These are phyloP conservation scores for Agastache rugosa DNA, from an alignment of 257 asterid genomes.

Conservation along the genomic window DNA sequence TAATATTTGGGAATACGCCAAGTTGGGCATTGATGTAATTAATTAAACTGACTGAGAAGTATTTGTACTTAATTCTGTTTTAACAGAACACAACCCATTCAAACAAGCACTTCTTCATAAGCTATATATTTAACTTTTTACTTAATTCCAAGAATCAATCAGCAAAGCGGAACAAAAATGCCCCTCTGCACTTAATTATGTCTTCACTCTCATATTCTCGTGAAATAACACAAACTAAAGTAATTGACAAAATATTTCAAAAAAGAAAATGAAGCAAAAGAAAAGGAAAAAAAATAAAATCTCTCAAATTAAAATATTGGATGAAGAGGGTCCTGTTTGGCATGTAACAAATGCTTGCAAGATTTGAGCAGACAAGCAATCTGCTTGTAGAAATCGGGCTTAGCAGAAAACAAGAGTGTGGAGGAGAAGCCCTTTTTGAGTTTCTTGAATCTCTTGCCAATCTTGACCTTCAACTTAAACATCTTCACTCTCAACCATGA, in stretches of 20 bases:
- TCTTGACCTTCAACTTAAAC: conserved; percentile 61
- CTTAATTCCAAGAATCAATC: conserved; percentile 9
- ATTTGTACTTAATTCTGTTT: neutral
- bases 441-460: conserved; percentile 56
- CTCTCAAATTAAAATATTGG: conserved; percentile 22
- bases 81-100: neutral
- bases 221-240: conserved; percentile 15
- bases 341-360: conserved; percentile 60
- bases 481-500: conserved; percentile 72
- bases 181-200: neutral
- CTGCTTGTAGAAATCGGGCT: conserved; percentile 51
- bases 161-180: neutral
- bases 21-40: neutral
- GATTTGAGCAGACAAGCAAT: conserved; percentile 51
- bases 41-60: no score
- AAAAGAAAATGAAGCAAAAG: neutral
- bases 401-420: conserved; percentile 41
- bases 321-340: conserved; percentile 43
- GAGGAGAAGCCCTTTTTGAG: conserved; percentile 57
- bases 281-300: neutral
- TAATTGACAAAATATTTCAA: neutral
- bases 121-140: neutral
- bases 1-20: neutral
- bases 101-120: neutral
- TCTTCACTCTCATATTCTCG: neutral